Base-by-base conservation (phyloP, 805 yeast species). In the Metschnikowia matae region DNA sequence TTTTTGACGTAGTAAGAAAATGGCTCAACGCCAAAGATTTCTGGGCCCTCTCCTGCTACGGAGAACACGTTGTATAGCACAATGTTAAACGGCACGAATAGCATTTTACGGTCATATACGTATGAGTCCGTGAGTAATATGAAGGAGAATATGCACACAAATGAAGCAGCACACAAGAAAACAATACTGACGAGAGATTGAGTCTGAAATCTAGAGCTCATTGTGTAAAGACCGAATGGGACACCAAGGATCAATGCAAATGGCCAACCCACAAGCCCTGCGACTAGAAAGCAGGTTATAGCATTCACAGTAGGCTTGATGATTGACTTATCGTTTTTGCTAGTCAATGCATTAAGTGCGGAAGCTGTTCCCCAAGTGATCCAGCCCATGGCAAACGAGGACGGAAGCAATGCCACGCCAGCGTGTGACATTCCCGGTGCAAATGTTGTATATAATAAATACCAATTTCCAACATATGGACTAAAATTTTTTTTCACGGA, bases 261-360 rank as follows among this genome's bases (percentile, higher is more conserved):
- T 1, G 97, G 97, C 97, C 97, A 92, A 1, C 97, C 97, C 31
- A 87, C 54, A 2, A 91, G 61, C 0, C 92, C 92, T 4, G 90
- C 95, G n/a, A 86, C 54, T 18, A 79, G 66, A 35, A 77, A 71
- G 72, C 77, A 77, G 1, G 72, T 14, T 32, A 53, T 52, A 8
- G 57, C 54, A 29, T 43, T 50, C 13, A 50, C 48, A 10, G 53
- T 47, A 13, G 59, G 54, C 6, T 47, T 36, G 13, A 57, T 52
- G 10, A 46, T 47, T 10, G 45, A 42, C 6, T 32, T 3, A 8
- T 51, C 43, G 37, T 52, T 51, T 13, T 15, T 33, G 23, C 36
- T 37, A 3, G 48, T 48, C 42, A 64, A 48, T 3, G 63, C 60
- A 10, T 58, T 56, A 34, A 77, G 61, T 33, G 70, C 69, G 33